A percentile compares a stretch with the other conserved stretches of the same genome.
phyloP scores from a whole-genome alignment of 441 rosid species.

The Flueggea neowawraea region DNA sequence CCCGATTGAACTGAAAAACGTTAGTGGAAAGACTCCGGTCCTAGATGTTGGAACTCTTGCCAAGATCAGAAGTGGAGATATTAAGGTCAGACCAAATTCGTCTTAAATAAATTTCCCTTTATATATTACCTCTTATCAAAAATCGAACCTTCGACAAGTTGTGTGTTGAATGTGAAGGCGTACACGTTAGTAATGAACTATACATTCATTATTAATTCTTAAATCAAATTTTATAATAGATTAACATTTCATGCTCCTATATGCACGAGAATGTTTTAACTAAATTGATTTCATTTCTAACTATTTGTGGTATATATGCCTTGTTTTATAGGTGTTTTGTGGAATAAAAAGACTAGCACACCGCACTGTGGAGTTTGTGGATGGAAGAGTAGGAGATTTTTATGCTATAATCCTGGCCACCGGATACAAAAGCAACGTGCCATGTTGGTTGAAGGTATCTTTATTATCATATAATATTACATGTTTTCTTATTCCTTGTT shows the following conservation, averaged over 20 bases:
- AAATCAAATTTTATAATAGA: neutral
- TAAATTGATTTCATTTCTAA: no score
- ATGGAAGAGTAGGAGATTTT: constrained; percentile 52
- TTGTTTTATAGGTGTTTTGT: constrained; percentile 37
- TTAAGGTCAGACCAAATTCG: constrained; percentile 40
- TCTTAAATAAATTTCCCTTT: no score
- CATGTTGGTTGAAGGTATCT: constrained; percentile 74
- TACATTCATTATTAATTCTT: no score
- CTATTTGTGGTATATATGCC: neutral
- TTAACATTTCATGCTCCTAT: no score
- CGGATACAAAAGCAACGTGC: constrained; percentile 86
- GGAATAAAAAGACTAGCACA: constrained; percentile 49
- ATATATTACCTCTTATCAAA: no score
- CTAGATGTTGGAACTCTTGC: constrained; percentile 74
- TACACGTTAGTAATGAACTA: no score
- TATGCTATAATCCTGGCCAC: constrained; percentile 83
- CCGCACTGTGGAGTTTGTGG: constrained; percentile 56
- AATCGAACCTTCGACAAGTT: no score
- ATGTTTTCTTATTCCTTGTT: no score
- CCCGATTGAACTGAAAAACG: constrained; percentile 61
- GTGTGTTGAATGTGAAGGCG: no score
- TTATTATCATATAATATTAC: constrained; percentile 6
- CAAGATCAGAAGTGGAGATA: constrained; percentile 58
- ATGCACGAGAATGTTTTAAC: no score
- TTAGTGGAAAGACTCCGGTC: constrained; percentile 78